These are phyloP conservation scores for Alternaria viburni DNA, from an alignment of 2,329 filamentous ascomycete genomes.

Conservation along the genomic window DNA sequence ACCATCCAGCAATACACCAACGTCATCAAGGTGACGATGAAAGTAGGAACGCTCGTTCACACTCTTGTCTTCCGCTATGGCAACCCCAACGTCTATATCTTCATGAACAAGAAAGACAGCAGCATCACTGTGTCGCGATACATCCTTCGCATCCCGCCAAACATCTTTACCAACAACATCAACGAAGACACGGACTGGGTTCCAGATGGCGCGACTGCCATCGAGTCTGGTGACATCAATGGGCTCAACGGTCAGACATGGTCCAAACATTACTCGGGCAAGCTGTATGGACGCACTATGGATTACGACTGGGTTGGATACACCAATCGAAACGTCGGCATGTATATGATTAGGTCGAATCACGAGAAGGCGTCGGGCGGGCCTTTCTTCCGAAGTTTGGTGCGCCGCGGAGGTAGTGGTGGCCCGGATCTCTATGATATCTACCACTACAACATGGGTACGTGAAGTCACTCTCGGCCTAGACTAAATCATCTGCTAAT, in stretches of 20 bases:
- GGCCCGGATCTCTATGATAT: conserved; percentile 54
- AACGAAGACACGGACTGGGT: conserved; percentile 46
- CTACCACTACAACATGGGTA: conserved; percentile 54
- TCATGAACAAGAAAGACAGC: conserved; percentile 52
- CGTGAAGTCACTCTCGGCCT: not conserved
- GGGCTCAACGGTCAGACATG: conserved; percentile 40
- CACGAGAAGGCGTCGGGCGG: conserved; percentile 51
- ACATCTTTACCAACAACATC: conserved; percentile 36
- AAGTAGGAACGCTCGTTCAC: conserved; percentile 63
- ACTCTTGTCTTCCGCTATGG: conserved; percentile 66
- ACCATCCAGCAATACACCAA: conserved; percentile 47
- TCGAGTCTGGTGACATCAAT: conserved; percentile 31
- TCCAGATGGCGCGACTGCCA: conserved; percentile 17
- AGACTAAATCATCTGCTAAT: not conserved
- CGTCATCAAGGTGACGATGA: conserved; percentile 64
- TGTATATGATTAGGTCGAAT: conserved; percentile 51
- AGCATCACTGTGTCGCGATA: conserved; percentile 51
- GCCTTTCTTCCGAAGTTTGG: conserved; percentile 51
- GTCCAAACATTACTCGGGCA: conserved; percentile 52
- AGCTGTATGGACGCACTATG: conserved; percentile 48
- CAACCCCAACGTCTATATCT: conserved; percentile 61
- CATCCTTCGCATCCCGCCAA: conserved; percentile 37
- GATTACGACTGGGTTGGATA: conserved; percentile 51
- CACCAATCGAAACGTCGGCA: conserved; percentile 44
- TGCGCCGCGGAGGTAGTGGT: conserved; percentile 44